Evolutionary conservation across 1,284 basidiomycete genomes (phyloP).

Genomic region (Ganoderma lucidum): DNA sequence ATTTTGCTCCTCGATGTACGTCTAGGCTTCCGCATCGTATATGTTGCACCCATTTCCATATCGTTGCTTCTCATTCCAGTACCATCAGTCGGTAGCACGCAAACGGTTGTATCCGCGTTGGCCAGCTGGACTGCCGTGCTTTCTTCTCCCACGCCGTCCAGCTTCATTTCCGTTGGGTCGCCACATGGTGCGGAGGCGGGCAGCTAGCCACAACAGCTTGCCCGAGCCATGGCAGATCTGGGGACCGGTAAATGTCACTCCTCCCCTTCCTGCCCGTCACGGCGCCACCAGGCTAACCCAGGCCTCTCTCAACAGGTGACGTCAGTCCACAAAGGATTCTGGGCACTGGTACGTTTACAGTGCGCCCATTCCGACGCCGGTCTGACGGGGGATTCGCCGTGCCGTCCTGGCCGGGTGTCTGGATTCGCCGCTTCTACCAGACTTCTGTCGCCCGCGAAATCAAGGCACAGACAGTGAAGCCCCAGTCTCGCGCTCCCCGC

Average conservation of each 20-base stretch:
- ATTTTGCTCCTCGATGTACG: constrained; percentile 1
- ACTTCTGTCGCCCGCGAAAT: neutral
- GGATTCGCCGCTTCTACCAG: constrained; percentile 3
- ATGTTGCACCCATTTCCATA: neutral
- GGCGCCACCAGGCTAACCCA: neutral
- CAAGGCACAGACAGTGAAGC: neutral
- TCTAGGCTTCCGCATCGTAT: neutral
- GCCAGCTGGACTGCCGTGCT: neutral
- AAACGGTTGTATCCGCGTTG: neutral
- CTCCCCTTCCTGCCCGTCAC: neutral
- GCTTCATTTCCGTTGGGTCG: neutral
- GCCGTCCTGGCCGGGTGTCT: neutral
- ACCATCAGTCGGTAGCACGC: neutral
- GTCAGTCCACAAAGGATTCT: neutral
- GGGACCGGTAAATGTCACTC: neutral
- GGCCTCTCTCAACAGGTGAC: neutral
- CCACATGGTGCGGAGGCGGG: neutral
- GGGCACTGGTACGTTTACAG: neutral
- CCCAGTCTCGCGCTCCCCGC: neutral
- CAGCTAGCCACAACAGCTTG: neutral
- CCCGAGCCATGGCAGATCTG: neutral
- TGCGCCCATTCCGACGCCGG: neutral
- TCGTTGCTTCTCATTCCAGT: neutral
- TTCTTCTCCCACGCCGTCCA: neutral
- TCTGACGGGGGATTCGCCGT: neutral